Conservation (phyloP, 129 eudicot genomes). For the Pittosporum tobira region DNA sequence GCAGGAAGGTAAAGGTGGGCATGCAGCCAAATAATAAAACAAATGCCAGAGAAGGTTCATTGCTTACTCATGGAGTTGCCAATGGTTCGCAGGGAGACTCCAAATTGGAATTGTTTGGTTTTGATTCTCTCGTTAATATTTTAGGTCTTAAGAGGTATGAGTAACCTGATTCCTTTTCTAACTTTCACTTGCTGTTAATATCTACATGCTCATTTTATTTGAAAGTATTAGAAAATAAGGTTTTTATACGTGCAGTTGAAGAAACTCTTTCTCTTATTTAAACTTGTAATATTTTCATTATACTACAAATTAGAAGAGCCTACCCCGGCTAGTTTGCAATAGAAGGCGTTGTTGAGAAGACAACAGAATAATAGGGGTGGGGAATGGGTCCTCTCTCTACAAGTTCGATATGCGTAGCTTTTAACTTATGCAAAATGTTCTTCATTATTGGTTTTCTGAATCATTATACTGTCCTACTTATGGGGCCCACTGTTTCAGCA, state of each 20-base stretch:
- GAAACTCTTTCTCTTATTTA: background rate
- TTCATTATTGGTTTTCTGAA: background rate
- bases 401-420: background rate
- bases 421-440: background rate
- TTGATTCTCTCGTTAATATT: conserved; percentile 94
- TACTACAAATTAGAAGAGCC: too few relatives aligned
- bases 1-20: conserved; percentile 57
- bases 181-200: background rate
- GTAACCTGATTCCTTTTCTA: conserved; percentile 10
- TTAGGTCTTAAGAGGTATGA: conserved; percentile 89
- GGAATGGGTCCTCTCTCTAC: background rate
- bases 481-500: too few relatives aligned
- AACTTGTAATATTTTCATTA: too few relatives aligned
- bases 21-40: conserved; percentile 27
- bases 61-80: conserved; percentile 38
- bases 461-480: background rate
- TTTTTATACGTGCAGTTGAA: background rate
- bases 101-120: conserved; percentile 89
- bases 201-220: background rate
- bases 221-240: background rate
- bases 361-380: background rate
- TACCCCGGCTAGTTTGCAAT: too few relatives aligned
- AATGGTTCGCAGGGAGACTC: conserved; percentile 75
- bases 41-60: conserved; percentile 35
- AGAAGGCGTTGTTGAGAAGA: too few relatives aligned